phyloP scores from a whole-genome alignment of 331 rosid species.

The Acacia concinna region DNA sequence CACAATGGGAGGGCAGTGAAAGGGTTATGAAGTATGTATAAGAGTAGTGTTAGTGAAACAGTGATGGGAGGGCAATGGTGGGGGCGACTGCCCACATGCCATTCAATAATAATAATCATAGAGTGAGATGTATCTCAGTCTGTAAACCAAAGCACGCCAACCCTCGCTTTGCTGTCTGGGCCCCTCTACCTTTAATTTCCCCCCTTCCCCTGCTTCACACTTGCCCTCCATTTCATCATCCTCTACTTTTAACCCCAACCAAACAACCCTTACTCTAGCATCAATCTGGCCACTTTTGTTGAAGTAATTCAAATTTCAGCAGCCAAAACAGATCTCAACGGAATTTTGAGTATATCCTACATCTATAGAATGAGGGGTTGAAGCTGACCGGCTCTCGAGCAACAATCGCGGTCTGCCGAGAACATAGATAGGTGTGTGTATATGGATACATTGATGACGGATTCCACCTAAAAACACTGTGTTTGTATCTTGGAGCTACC shows the following conservation, averaged over 20 bases:
- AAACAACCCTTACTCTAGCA: neutral
- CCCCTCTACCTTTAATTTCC: slow-evolving; percentile 3
- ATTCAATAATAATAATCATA: neutral
- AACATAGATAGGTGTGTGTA: too few relatives aligned
- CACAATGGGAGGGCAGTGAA: neutral
- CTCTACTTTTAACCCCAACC: neutral
- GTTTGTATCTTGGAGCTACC: neutral
- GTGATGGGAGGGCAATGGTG: slow-evolving; percentile 16
- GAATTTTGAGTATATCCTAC: neutral
- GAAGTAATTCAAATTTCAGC: neutral
- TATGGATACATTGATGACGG: too few relatives aligned
- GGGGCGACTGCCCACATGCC: slow-evolving; percentile 36
- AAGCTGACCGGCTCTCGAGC: neutral
- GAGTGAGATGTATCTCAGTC: neutral
- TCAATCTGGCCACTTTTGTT: too few relatives aligned
- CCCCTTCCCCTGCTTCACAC: neutral
- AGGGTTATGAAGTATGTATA: neutral
- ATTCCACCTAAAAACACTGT: too few relatives aligned
- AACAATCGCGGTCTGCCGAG: too few relatives aligned
- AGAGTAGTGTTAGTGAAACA: neutral
- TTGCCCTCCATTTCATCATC: slow-evolving; percentile 30
- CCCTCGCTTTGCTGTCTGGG: slow-evolving; percentile 39
- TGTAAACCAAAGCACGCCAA: slow-evolving; percentile 32
- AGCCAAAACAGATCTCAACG: neutral
- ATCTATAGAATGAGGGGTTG: neutral